Evolutionary conservation across 768 basidiomycete genomes (phyloP), one percentile per base, ranked within the genome.

Genomic region (Russula emetica): DNA sequence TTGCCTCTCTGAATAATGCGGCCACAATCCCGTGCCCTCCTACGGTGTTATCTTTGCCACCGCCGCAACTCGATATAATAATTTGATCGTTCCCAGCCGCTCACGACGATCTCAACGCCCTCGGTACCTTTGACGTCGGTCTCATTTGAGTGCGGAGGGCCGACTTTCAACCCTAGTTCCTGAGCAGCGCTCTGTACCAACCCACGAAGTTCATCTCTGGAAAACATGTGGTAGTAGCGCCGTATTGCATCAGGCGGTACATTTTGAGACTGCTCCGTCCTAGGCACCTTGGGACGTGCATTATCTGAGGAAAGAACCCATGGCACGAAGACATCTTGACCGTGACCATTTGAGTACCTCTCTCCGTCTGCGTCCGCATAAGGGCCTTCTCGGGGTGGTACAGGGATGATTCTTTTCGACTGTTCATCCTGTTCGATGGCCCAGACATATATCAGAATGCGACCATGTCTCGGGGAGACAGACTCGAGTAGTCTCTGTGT

Each of bases 151-250:
- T 34, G 54, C 40, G 71, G 70, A 3, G 74, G 61, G 6, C 85
- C 83, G 34, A 93, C 76, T 5, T 73, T 64, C 30, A 94, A 71
- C 0, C 77, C 82, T 63, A 92, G 72, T 26, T 76, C 82, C 32
- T 71, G 65, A 3, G 88, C 88, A 0, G 94, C 94, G 38, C 82
- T 78, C 9, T 66, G 60, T 6, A 89, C 83, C 11, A 97, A 80
- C 14, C 73, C 74, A 20, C 71, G 66, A 54, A 99, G 81, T 74
- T 99, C 97, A 22, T 87, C 90, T 49, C 83, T 77, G 0, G 84
- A 81, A 72, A 98, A 99, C 83, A 99, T 90, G 73, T 99, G 97
- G 72, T 99, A 99, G 72, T 97, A 99, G 60, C 97, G 82, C 71
- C 94, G 86, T 76, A 85, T 90, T 4, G 89, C 79, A 66, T 82